These are phyloP conservation scores for Leccinum truebloodii DNA, from an alignment of 768 basidiomycete genomes.

Conservation along the genomic window DNA sequence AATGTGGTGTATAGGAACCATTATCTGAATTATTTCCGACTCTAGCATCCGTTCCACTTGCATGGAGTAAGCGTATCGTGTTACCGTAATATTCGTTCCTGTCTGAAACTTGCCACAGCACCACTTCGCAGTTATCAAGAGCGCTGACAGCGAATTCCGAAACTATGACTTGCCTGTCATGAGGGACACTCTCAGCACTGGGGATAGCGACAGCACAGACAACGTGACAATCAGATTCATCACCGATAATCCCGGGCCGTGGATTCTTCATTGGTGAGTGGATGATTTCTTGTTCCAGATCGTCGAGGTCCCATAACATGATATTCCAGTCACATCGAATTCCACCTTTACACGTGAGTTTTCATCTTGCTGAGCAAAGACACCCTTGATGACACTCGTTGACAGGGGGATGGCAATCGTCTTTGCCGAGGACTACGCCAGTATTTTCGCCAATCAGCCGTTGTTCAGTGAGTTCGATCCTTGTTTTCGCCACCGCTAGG, in stretches of 20 bases:
- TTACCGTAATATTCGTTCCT: not conserved
- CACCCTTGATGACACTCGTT: not conserved
- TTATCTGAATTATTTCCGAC: not conserved
- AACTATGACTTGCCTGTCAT: slow-evolving; percentile 51
- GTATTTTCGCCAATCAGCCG: slow-evolving; percentile 2
- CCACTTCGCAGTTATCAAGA: slow-evolving; percentile 43
- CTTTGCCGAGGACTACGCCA: slow-evolving; percentile 12
- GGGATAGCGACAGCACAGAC: slow-evolving; percentile 36
- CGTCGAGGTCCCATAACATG: not conserved
- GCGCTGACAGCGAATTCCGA: slow-evolving; percentile 36
- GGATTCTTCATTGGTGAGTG: slow-evolving; percentile 45
- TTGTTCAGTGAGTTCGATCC: slow-evolving; percentile 1
- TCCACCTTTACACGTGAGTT: slow-evolving; percentile 31
- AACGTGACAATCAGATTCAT: slow-evolving; percentile 54
- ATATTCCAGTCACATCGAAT: slow-evolving; percentile 38
- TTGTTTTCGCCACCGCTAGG: not conserved
- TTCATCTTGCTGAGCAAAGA: no score
- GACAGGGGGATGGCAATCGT: slow-evolving; percentile 17
- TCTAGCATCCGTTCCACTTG: slow-evolving; percentile 24
- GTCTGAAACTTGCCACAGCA: slow-evolving; percentile 32
- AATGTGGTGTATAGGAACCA: no score
- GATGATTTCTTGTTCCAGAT: not conserved
- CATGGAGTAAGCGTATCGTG: slow-evolving; percentile 19
- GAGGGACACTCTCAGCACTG: slow-evolving; percentile 50
- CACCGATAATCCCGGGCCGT: slow-evolving; percentile 70